These are phyloP conservation scores for Perkinsus marinus DNA, from an alignment of 169 alveolate species.

Conservation along the genomic window DNA sequence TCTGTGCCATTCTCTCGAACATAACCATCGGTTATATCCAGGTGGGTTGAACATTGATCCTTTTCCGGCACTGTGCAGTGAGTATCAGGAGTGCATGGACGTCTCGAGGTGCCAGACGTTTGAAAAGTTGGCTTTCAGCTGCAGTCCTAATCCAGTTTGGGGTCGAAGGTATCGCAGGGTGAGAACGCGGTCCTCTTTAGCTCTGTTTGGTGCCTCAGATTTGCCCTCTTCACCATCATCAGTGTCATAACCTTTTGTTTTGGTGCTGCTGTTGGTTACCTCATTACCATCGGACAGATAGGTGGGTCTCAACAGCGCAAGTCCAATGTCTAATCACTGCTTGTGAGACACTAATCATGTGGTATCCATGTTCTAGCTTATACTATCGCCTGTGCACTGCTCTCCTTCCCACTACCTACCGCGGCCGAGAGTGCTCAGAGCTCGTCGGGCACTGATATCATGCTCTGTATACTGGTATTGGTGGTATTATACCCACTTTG, in stretches of 20 bases:
- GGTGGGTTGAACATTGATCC: not conserved
- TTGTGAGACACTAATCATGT: too few relatives aligned
- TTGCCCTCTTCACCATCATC: not conserved
- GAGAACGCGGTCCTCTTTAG: not conserved
- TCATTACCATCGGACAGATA: not conserved
- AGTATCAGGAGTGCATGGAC: not conserved
- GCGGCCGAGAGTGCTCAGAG: not conserved
- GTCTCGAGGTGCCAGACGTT: not conserved
- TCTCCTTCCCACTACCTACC: not conserved
- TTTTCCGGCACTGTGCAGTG: not conserved
- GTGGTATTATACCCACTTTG: not conserved
- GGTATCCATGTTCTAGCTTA: not conserved
- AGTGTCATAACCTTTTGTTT: slow-evolving; percentile 9
- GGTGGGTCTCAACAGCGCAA: not conserved
- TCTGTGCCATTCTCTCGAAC: not conserved
- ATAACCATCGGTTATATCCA: not conserved
- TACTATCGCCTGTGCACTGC: not conserved
- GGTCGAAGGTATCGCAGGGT: not conserved
- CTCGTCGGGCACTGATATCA: not conserved
- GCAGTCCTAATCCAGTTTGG: not conserved
- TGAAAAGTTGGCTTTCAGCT: not conserved
- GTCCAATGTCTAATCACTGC: not conserved
- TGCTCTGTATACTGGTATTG: not conserved
- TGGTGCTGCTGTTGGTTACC: not conserved
- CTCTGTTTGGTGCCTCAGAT: not conserved